Evolutionary conservation across 108 stramenopile species (phyloP).

Genomic region (Cyclotella sp.): DNA sequence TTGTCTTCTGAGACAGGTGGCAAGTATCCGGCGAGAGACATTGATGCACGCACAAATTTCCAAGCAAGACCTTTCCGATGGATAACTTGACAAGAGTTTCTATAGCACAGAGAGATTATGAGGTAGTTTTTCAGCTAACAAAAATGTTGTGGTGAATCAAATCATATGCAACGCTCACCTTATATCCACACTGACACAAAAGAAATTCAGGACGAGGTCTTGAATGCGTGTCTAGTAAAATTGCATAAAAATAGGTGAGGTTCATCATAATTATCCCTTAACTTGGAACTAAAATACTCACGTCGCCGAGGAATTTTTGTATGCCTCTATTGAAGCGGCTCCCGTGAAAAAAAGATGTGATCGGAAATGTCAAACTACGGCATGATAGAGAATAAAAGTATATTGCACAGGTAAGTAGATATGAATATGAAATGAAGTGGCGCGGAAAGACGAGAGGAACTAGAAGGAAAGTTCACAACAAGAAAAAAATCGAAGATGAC

Average conservation of each 20-base stretch:
- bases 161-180: not conserved
- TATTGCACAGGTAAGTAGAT: too few relatives aligned
- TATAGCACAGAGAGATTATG: not conserved
- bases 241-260: not conserved
- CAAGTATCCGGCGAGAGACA: constrained; percentile 67
- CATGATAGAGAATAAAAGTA: too few relatives aligned
- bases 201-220: constrained; percentile 69
- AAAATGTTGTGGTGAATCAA: not conserved
- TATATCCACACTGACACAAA: constrained; percentile 65
- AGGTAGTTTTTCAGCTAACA: not conserved
- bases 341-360: constrained; percentile 41
- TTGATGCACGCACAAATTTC: constrained; percentile 68
- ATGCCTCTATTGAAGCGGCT: constrained; percentile 59
- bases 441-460: too few relatives aligned
- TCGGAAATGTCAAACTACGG: constrained; percentile 49
- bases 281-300: constrained; percentile 2
- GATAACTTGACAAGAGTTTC: constrained; percentile 14
- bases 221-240: constrained; percentile 47
- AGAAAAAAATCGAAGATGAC: too few relatives aligned
- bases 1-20: constrained; percentile 66
- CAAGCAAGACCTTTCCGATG: constrained; percentile 20
- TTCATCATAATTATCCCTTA: not conserved
- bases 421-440: too few relatives aligned
- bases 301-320: constrained; percentile 43
- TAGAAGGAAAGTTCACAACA: too few relatives aligned